Base-by-base conservation (phyloP, 257 asterid genomes). In the Solanum pimpinellifolium region DNA sequence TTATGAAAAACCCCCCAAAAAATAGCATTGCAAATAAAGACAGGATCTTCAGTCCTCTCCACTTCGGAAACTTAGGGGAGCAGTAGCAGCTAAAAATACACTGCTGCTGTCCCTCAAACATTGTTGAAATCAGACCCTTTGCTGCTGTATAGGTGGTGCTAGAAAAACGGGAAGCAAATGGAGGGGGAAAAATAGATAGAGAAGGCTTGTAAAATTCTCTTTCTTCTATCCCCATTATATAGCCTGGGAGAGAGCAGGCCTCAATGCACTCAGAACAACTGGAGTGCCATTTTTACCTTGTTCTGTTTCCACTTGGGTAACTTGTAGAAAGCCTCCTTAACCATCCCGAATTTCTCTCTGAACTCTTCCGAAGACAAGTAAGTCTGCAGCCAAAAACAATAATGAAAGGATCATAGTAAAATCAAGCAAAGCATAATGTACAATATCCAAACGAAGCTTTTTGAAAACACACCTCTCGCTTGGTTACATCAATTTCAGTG, bases 231-330 rank as follows among this genome's bases (percentile, higher is more conserved):
- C 59, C 91, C 89, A 69, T 69, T 80, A 52, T 83, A 76, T 59
- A 88, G 35, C 88, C 89, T 42, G 70, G 85, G 86, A 52, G 75
- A 73, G 88, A 69, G 70, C 60, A 46, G n/a, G 87, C 88, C 41
- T 16, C 73, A 83, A 68, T 82, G 88, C 20, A 85, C 78, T 90
- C 91, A 96, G 92, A 96, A 96, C 89, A 97, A 88, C 23, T 95
- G 95, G 76, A 95, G 98, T 14, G 99, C 91, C 99, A 96, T 94
- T 92, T 97, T 97, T 44, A 96, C 92, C 93, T 97, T 97, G 78
- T 97, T 97, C 94, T 96, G 99, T 91, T 94, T 97, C 99, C 99
- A 97, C 91, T 96, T 97, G 16, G 99, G 99, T 90, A 97, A 88
- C 93, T 93, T 97, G 90, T 93, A 90, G 95, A 96, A 97, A 70